Conservation (phyloP, 192 early-diverging fungal species). For the Gryganskiella cystojenkinii region DNA sequence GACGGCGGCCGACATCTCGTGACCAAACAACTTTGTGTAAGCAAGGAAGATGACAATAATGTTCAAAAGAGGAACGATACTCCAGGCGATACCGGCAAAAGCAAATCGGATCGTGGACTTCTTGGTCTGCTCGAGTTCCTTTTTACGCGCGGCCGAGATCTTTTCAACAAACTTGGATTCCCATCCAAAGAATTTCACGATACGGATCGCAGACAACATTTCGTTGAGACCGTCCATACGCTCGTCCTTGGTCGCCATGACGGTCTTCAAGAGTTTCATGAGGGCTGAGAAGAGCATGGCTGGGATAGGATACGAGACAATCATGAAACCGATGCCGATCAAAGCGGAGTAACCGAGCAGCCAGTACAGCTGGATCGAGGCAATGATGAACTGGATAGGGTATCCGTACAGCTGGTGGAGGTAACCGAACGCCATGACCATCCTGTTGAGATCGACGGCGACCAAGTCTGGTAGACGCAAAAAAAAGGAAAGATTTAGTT, state of each 20-base stretch:
- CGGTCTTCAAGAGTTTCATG: conserved; percentile 58
- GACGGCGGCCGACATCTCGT: no score
- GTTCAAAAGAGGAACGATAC: conserved; percentile 63
- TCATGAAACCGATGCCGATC: conserved; percentile 75
- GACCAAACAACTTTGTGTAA: conserved; percentile 63
- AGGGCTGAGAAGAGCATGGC: conserved; percentile 52
- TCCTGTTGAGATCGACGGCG: conserved; percentile 33
- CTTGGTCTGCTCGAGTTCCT: no score
- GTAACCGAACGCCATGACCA: conserved; percentile 32
- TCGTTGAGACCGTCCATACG: conserved; percentile 89
- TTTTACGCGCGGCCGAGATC: conserved; percentile 70
- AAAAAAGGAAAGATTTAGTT: neutral
- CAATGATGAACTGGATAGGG: conserved; percentile 74
- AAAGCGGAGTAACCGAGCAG: conserved; percentile 86
- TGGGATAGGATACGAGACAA: conserved; percentile 70
- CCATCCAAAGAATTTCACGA: conserved; percentile 95
- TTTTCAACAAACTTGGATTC: conserved; percentile 76
- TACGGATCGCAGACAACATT: conserved; percentile 79
- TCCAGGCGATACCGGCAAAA: no score
- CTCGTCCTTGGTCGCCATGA: conserved; percentile 75
- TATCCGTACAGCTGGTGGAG: conserved; percentile 63
- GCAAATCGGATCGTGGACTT: no score
- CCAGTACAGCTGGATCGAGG: conserved; percentile 70
- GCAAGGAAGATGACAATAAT: conserved; percentile 64
- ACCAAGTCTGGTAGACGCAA: conserved; percentile 19